These are phyloP conservation scores for Lodderomyces parapsilosis DNA, from an alignment of 1,139 yeast genomes.

Conservation along the genomic window DNA sequence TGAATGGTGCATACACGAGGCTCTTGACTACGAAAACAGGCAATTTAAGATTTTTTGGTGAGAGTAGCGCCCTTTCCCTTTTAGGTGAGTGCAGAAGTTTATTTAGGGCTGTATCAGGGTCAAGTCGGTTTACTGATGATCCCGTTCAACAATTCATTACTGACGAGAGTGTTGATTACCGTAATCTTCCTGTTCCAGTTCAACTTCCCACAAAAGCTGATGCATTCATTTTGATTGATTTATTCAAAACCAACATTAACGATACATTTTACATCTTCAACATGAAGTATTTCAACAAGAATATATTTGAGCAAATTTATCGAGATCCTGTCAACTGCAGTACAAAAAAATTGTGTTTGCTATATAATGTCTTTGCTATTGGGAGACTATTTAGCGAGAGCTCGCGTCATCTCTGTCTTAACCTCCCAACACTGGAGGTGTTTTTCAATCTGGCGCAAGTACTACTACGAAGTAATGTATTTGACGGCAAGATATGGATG, in stretches of 20 bases:
- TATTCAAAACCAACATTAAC: slow-evolving; percentile 34
- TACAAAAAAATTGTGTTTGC: slow-evolving; percentile 16
- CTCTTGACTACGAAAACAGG: slow-evolving; percentile 20
- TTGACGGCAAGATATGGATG: slow-evolving; percentile 42
- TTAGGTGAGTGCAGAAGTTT: slow-evolving; percentile 24
- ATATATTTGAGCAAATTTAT: slow-evolving; percentile 24
- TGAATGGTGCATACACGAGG: slow-evolving; percentile 17
- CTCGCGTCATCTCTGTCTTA: slow-evolving; percentile 17
- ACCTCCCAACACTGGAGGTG: slow-evolving; percentile 17
- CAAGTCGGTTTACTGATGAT: slow-evolving; percentile 29
- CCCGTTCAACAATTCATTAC: slow-evolving; percentile 29
- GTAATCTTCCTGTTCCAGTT: slow-evolving; percentile 19
- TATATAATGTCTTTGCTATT: slow-evolving; percentile 38
- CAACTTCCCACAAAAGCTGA: slow-evolving; percentile 21
- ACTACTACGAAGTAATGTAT: slow-evolving; percentile 25
- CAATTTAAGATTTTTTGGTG: slow-evolving; percentile 25
- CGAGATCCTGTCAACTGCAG: slow-evolving; percentile 17
- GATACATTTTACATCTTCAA: slow-evolving; percentile 35
- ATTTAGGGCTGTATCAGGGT: slow-evolving; percentile 16
- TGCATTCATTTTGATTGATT: slow-evolving; percentile 28
- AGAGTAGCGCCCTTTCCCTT: slow-evolving; percentile 24
- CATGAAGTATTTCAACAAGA: slow-evolving; percentile 24
- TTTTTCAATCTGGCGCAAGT: slow-evolving; percentile 33
- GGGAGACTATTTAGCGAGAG: slow-evolving; percentile 30
- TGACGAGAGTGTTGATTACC: slow-evolving; percentile 26